These are phyloP conservation scores for Berkeleyomyces basicola DNA, from an alignment of 2,329 filamentous ascomycete species.

Conservation along the genomic window DNA sequence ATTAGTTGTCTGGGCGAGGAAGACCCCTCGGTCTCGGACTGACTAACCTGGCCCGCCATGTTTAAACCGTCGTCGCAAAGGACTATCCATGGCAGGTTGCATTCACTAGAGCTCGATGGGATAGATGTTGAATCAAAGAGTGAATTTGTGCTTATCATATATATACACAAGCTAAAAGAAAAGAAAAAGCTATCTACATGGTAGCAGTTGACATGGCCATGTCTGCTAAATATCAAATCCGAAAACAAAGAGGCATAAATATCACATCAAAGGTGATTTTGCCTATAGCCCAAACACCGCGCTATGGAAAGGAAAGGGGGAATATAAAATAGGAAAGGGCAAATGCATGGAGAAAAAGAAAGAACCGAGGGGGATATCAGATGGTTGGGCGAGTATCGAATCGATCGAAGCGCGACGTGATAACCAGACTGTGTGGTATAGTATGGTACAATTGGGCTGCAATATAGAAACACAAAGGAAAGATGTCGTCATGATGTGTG, in stretches of 20 bases:
- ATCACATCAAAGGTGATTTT: neutral
- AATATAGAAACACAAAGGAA: conserved; percentile 1
- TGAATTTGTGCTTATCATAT: neutral
- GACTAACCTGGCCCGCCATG: too few species aligned
- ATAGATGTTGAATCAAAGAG: neutral
- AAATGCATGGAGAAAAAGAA: conserved; percentile 1
- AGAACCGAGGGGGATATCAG: conserved; percentile 4
- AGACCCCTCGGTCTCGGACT: too few species aligned
- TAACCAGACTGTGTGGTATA: too few species aligned
- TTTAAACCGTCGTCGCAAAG: neutral
- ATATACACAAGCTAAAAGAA: neutral
- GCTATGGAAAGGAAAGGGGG: conserved; percentile 6
- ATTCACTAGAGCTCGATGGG: neutral
- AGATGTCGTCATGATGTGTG: neutral
- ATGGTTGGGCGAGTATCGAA: neutral
- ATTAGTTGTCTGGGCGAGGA: neutral
- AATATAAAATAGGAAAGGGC: neutral
- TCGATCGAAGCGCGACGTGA: neutral
- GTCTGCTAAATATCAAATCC: neutral
- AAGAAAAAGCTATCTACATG: neutral
- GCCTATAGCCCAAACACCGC: neutral
- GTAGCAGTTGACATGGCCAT: neutral
- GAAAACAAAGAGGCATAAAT: neutral
- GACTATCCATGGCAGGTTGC: neutral
- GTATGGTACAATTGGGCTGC: neutral